phyloP scores from a whole-genome alignment of 2,329 filamentous ascomycete genomes.

The Diaporthe sp. region DNA sequence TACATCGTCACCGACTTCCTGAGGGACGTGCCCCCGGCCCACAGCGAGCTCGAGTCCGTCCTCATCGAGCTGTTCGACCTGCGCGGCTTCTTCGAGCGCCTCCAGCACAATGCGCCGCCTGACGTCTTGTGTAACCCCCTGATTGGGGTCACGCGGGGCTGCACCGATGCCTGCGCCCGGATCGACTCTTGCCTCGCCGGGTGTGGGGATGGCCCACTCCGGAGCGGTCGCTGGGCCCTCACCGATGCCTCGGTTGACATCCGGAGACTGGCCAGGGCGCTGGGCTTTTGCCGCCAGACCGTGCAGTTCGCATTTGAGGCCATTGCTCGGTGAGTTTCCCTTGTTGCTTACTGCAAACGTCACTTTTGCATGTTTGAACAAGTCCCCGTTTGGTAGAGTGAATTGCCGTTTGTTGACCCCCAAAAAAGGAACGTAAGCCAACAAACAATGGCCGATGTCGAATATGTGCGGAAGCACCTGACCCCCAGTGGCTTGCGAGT shows the following conservation, averaged over 20 bases:
- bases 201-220: conserved; percentile 35
- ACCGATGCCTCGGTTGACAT: conserved; percentile 35
- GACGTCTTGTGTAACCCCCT: conserved; percentile 10
- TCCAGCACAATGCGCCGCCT: conserved; percentile 17
- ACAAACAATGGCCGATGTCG: conserved; percentile 20
- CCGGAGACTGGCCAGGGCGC: conserved; percentile 17
- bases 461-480: conserved; percentile 22
- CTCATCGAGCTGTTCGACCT: conserved; percentile 35
- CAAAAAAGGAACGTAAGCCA: conserved; percentile 5
- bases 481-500: conserved; percentile 8
- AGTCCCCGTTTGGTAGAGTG: neutral
- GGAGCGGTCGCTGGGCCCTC: conserved; percentile 37
- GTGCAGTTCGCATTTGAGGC: conserved; percentile 36
- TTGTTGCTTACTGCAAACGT: neutral
- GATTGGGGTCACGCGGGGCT: conserved; percentile 31
- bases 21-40: conserved; percentile 37
- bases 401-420: neutral
- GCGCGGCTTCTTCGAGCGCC: conserved; percentile 24
- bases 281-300: conserved; percentile 37
- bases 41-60: conserved; percentile 36
- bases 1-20: conserved; percentile 34
- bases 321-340: conserved; percentile 33
- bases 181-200: conserved; percentile 32
- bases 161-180: conserved; percentile 35
- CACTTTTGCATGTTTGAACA: neutral